These are phyloP conservation scores for Ogataea pignaliae DNA, from an alignment of 805 yeast genomes.

Conservation along the genomic window DNA sequence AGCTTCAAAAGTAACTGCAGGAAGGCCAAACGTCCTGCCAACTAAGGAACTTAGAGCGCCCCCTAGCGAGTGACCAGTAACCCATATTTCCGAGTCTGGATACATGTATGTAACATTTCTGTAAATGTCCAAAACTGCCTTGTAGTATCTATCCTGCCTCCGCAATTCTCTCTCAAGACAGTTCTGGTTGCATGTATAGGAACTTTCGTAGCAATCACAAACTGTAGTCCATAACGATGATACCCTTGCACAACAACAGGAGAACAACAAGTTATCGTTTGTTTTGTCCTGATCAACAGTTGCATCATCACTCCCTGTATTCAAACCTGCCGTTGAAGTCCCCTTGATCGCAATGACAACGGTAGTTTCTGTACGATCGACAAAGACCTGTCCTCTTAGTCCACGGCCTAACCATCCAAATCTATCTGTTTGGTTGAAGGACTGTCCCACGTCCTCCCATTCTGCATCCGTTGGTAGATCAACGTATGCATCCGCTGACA, in stretches of 20 bases:
- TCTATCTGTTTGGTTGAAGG: constrained; percentile 50
- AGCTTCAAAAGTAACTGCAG: constrained; percentile 86
- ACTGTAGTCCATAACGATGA: constrained; percentile 91
- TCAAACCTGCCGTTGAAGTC: constrained; percentile 76
- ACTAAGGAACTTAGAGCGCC: constrained; percentile 78
- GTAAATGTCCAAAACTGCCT: constrained; percentile 73
- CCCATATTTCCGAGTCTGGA: constrained; percentile 76
- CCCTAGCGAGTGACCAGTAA: constrained; percentile 93
- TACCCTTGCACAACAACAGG: constrained; percentile 94
- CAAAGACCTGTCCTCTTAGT: constrained; percentile 86
- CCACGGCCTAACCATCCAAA: constrained; percentile 90
- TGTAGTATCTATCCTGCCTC: constrained; percentile 76
- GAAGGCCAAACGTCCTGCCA: constrained; percentile 87
- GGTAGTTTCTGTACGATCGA: constrained; percentile 45
- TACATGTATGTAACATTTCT: constrained; percentile 62
- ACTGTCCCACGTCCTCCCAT: constrained; percentile 62
- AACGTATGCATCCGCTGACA: constrained; percentile 91
- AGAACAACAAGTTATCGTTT: constrained; percentile 85
- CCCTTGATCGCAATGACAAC: constrained; percentile 87
- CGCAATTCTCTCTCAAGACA: constrained; percentile 77
- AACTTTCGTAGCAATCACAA: constrained; percentile 83
- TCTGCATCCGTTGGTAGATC: constrained; percentile 70
- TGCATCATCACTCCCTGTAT: constrained; percentile 45
- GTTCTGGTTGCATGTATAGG: constrained; percentile 83
- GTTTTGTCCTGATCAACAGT: constrained; percentile 77